Percentiles rank a stretch among this genome's conserved stretches.
Evolutionary conservation across 805 yeast species (phyloP).

Genomic region (Monosporozyma siamensis): DNA sequence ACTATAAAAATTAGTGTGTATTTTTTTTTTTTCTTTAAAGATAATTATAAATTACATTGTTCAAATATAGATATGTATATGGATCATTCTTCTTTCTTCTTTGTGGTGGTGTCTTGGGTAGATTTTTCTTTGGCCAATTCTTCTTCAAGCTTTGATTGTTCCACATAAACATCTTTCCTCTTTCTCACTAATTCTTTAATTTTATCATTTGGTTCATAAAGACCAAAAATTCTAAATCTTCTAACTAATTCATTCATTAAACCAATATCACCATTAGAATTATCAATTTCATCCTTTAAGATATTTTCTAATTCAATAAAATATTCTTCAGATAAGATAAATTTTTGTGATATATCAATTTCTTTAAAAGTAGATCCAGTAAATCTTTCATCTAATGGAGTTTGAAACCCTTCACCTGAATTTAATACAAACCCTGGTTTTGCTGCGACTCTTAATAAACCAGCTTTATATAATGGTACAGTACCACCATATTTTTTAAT

Average conservation of each 20-base stretch:
- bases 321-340: conserved; percentile 48
- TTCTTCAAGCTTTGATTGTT: conserved; percentile 6
- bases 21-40: background rate
- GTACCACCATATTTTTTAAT: conserved; percentile 65
- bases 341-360: conserved; percentile 33
- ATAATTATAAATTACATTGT: background rate
- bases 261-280: conserved; percentile 32
- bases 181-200: conserved; percentile 18
- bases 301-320: conserved; percentile 40
- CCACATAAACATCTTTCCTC: conserved; percentile 20
- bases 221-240: conserved; percentile 60
- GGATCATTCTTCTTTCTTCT: background rate
- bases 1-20: conserved; percentile 4
- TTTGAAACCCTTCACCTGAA: conserved; percentile 78
- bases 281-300: conserved; percentile 35
- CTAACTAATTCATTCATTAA: conserved; percentile 37
- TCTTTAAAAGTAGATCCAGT: conserved; percentile 31
- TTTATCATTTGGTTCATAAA: conserved; percentile 39
- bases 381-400: conserved; percentile 39
- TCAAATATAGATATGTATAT: background rate
- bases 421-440: conserved; percentile 52
- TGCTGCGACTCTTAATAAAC: conserved; percentile 51
- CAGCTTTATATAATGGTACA: conserved; percentile 65
- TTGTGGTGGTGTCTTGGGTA: background rate
- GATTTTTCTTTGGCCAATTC: background rate